These are phyloP conservation scores for Neolentinus lepideus DNA, from an alignment of 1,284 basidiomycete species.

Conservation along the genomic window DNA sequence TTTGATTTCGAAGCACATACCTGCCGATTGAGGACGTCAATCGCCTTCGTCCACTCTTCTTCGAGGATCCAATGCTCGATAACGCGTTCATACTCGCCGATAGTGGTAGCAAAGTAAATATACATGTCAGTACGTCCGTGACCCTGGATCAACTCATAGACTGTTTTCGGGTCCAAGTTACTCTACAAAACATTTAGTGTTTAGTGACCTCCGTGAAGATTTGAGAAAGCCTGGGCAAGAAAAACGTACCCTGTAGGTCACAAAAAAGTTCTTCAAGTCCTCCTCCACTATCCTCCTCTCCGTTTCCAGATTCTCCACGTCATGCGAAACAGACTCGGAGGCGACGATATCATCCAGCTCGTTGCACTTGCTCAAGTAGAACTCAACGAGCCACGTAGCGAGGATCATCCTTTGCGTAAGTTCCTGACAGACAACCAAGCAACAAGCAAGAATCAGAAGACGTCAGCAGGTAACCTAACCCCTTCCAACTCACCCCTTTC, in stretches of 20 bases:
- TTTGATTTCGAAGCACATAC: conserved; percentile 30
- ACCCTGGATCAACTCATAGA: conserved; percentile 89
- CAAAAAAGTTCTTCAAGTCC: conserved; percentile 87
- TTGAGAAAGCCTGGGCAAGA: not conserved
- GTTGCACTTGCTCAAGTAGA: conserved; percentile 95
- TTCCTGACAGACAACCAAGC: conserved; percentile 46
- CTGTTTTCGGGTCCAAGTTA: conserved; percentile 78
- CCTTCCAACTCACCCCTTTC: conserved; percentile 52
- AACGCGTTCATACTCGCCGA: conserved; percentile 81
- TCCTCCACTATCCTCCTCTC: conserved; percentile 87
- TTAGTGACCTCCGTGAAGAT: conserved; percentile 1
- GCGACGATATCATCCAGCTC: conserved; percentile 88
- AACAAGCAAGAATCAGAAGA: not conserved
- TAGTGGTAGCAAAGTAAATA: conserved; percentile 80
- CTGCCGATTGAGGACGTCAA: conserved; percentile 84
- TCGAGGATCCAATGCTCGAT: conserved; percentile 92
- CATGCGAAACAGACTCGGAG: conserved; percentile 78
- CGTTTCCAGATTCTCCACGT: conserved; percentile 79
- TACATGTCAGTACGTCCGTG: conserved; percentile 94
- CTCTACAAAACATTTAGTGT: conserved; percentile 36
- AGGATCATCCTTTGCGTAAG: conserved; percentile 95
- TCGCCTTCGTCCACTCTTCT: conserved; percentile 88
- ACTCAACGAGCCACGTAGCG: conserved; percentile 97
- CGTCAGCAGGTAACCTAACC: not conserved
- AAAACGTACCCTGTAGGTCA: conserved; percentile 75